Evolutionary conservation across 805 yeast species (phyloP).

Genomic region (Myxozyma udenii): DNA sequence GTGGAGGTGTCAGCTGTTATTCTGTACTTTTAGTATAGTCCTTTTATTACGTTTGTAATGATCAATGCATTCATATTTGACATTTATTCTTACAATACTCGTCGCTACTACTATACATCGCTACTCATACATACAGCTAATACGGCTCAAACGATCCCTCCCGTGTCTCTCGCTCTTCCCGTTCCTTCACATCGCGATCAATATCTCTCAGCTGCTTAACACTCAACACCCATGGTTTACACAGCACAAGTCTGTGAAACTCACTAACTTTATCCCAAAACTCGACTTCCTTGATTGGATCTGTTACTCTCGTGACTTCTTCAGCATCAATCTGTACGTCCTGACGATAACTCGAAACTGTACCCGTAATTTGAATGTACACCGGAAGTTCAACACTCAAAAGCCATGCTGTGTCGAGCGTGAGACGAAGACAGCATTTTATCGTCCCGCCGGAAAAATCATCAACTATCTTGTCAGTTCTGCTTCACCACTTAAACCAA

Average conservation of each 20-base stretch:
- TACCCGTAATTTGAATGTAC: background rate
- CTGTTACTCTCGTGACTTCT: background rate
- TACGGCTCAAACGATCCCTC: background rate
- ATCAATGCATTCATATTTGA: background rate
- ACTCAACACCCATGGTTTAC: slow-evolving; percentile 2
- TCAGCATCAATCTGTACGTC: background rate
- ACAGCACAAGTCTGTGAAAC: background rate
- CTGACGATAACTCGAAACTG: slow-evolving; percentile 1
- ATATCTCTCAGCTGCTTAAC: background rate
- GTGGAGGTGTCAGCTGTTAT: background rate
- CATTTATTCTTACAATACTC: background rate
- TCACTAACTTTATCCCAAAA: slow-evolving; percentile 1
- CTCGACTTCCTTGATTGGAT: background rate
- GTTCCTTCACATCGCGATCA: background rate
- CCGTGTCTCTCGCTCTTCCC: background rate
- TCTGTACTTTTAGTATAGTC: background rate
- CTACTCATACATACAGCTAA: background rate
- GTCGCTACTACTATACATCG: background rate
- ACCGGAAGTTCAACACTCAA: background rate
- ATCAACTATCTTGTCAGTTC: background rate
- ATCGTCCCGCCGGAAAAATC: slow-evolving; percentile 5
- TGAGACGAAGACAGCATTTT: background rate
- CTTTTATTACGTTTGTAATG: background rate
- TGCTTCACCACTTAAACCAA: background rate
- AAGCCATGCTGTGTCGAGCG: background rate